phyloP scores from a whole-genome alignment of 495 filamentous ascomycete species.

The Geopyxis carbonaria region DNA sequence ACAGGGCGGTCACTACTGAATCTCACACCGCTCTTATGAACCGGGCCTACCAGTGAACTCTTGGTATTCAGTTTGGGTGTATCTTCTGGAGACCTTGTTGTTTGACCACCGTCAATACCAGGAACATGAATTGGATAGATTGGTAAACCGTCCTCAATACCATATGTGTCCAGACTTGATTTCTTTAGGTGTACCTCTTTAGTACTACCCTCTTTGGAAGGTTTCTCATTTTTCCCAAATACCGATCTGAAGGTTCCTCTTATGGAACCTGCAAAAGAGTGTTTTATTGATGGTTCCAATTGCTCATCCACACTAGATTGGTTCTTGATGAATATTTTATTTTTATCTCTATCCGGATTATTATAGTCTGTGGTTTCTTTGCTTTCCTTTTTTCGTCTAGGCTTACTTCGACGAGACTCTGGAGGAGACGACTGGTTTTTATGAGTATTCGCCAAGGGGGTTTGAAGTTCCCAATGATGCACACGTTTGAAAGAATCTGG shows the following conservation, averaged over 20 bases:
- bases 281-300: conserved; percentile 2
- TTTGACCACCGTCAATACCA: too few relatives aligned
- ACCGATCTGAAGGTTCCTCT: conserved; percentile 11
- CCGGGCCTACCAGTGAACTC: neutral
- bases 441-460: too few relatives aligned
- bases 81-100: too few relatives aligned
- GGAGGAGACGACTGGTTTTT: neutral
- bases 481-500: too few relatives aligned
- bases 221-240: neutral
- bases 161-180: neutral
- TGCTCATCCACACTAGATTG: neutral
- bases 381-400: neutral
- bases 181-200: neutral
- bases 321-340: neutral
- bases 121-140: neutral
- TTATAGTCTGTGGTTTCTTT: neutral
- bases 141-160: neutral
- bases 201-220: neutral
- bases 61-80: too few relatives aligned
- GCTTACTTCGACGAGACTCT: neutral
- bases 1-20: too few relatives aligned
- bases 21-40: conserved; percentile 1
- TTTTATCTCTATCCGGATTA: neutral
- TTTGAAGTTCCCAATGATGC: too few relatives aligned
- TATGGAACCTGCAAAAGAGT: conserved; percentile 8